Percentiles rank a stretch among this genome's conserved stretches.
Conservation (phyloP, 768 basidiomycete species). For the Suillus brevipes region DNA sequence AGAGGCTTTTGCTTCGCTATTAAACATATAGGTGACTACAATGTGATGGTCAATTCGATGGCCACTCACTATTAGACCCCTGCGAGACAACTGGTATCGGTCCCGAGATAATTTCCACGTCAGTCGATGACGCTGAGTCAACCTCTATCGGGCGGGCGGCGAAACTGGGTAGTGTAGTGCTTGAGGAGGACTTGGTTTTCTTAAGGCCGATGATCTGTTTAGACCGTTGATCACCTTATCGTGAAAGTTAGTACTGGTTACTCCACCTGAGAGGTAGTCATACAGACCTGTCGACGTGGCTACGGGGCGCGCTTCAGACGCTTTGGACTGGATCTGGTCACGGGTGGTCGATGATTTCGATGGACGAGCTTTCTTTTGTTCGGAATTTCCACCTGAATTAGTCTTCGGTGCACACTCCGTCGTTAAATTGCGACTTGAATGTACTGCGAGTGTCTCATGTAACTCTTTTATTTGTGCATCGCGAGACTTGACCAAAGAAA, state of each 20-base stretch:
- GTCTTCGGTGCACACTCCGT: not conserved
- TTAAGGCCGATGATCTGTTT: not conserved
- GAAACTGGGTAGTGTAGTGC: not conserved
- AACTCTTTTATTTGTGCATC: not conserved
- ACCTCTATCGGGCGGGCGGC: not conserved
- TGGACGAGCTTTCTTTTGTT: not conserved
- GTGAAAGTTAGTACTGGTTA: not conserved
- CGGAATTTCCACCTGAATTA: not conserved
- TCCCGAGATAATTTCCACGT: conserved; percentile 4
- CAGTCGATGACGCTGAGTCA: conserved; percentile 5
- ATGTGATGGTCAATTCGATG: not conserved
- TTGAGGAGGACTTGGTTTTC: conserved; percentile 1
- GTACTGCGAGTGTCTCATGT: not conserved
- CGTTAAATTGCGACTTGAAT: not conserved
- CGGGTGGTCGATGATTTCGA: not conserved
- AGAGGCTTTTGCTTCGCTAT: not conserved
- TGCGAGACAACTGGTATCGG: not conserved
- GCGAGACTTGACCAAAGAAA: not conserved
- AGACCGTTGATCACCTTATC: not conserved
- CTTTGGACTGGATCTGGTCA: not conserved
- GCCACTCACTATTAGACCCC: not conserved
- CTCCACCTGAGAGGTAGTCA: not conserved
- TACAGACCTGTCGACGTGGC: not conserved
- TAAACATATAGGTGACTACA: not conserved
- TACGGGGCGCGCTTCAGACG: not conserved